Base-by-base conservation (phyloP, 2,329 filamentous ascomycete species). In the Fusarium subtropicale region DNA sequence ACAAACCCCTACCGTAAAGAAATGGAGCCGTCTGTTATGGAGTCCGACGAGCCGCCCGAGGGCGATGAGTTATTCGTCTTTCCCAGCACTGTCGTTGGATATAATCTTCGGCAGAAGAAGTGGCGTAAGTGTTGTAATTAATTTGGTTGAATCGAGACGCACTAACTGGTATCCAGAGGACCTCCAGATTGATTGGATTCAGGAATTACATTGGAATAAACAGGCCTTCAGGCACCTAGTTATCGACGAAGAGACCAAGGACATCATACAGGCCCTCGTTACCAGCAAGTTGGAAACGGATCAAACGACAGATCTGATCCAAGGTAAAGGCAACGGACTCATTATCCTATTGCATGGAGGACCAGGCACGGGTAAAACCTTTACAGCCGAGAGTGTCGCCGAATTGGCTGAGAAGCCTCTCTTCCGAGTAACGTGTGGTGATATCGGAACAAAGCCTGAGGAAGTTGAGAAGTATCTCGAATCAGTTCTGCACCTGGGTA, bases 291-390 rank as follows among this genome's bases (percentile, higher is more conserved):
- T 64, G 2, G 44, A 24, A 2, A 26, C n/a, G 1, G 38, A 47
- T 1, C 22, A 47, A 5, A 45, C 18, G 0, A 73, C 77, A 2
- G 79, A 81, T 41, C 50, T 82, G 1, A 78, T 81, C 2, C 44
- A 53, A 0, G 71, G 75, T 4, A 79, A 79, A 33, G 77, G 78
- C 0, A 72, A 66, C n/a, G 66, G 71, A 1, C 68, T 78, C 0
- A 75, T 79, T 2, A 72, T 80, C 2, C 66, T 79, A 1, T 61
- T 80, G 0, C 76, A 79, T 16, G 78, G 78, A 2, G 74, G 68
- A 1, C 77, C 76, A 0, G 77, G 77, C 2, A 75, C 76, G 1
- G 78, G 78, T 0, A 79, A 79, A 44, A 79, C 78, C 0, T 71
- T 74, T 1, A 79, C 77, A 4, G 78, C 64, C 1, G 61, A 67